Evolutionary conservation across 805 yeast species (phyloP), one percentile per base, ranked within the genome.

Genomic region (Saccharomyces mikatae): DNA sequence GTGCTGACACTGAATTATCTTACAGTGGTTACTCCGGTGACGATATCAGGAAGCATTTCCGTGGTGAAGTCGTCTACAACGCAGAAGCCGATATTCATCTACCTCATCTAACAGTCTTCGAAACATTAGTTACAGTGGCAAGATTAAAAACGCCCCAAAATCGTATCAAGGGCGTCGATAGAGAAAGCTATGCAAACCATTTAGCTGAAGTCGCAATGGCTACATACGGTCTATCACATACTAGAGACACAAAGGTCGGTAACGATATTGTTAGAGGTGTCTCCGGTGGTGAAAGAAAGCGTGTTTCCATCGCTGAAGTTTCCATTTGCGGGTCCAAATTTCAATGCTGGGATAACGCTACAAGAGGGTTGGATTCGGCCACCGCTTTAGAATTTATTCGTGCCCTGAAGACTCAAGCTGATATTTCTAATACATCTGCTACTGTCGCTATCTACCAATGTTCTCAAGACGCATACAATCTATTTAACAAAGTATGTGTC

Each of bases 201-300:
- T 63, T 78, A 66, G 73, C 81, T n/a, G 79, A 76, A 17, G 80
- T 80, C 14, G 71, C 70, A 56, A 75, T 78, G 80, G 81, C 80
- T 22, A 77, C 80, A 28, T 79, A 76, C 60, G 80, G 80, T 54
- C 61, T 72, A 49, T 61, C 67, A 24, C 88, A 84, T 62, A 82
- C 86, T 11, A 75, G 77, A 58, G 74, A 82, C 64, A 84, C 89
- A 31, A 75, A 80, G 52, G 88, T 84, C 49, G 89, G 89, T 67
- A 78, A 80, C 60, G 87, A 84, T 58, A 74, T 78, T 46, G 62
- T 61, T 47, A 76, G 85, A 64, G 84, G 86, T 70, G 84, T 82
- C 32, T 81, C 89, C 51, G 88, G 90, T 62, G 89, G 89, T 74
- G 89, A 85, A 71, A 76, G 89, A 59, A 84, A 84, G 70, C 79